Base-by-base conservation (phyloP, 2,329 filamentous ascomycete genomes). In the Myrmaecium sp. region DNA sequence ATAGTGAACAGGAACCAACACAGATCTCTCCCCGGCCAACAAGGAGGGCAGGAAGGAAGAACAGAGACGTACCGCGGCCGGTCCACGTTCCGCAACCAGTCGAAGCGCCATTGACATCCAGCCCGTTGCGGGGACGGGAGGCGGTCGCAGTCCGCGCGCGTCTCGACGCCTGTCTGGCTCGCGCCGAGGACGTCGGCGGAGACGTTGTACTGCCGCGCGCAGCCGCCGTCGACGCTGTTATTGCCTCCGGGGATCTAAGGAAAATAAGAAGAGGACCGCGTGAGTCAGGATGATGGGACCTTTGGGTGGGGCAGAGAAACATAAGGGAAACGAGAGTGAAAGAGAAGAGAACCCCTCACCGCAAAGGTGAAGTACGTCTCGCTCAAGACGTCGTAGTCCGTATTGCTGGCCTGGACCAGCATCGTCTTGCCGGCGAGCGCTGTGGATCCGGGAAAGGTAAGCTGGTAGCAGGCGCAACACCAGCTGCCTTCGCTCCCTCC, bases 401-500 rank as follows among this genome's bases (percentile, higher is more conserved):
- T 74, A 45, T 74, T 74, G 17, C 66, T 71, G 6, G 66, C 64
- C 42, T 75, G 70, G 10, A 75, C 61, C 28, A 74, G 55, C 64
- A 74, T 69, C 31, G 57, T 64, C 52, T 74, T 74, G 28, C 69
- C 68, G 14, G 53, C 47, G 12, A 67, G 57, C 5, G 61, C 48
- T 4, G 62, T 62, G 21, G 57, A 60, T n/a, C n/a, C n/a, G 7
- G 64, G 70, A 41, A 73, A 70, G 8, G 65, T 67, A 29, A 73
- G 49, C 47, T 66, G 57, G 40, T 73, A 75, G 47, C 70, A 75
- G 26, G 61, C 64, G 43, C 73, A 78, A 52, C 73, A 78, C 66
- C 69, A 74, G n/a, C 50, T 57, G 1, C 55, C 51, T 45, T 76
- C 72, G 3, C 54, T 61, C 13, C 66, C 30, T 18, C 37, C 66